A percentile compares a stretch with the other conserved stretches of the same genome.
phyloP scores from a whole-genome alignment of 2,329 filamentous ascomycete genomes.

The Penicillium sp. region DNA sequence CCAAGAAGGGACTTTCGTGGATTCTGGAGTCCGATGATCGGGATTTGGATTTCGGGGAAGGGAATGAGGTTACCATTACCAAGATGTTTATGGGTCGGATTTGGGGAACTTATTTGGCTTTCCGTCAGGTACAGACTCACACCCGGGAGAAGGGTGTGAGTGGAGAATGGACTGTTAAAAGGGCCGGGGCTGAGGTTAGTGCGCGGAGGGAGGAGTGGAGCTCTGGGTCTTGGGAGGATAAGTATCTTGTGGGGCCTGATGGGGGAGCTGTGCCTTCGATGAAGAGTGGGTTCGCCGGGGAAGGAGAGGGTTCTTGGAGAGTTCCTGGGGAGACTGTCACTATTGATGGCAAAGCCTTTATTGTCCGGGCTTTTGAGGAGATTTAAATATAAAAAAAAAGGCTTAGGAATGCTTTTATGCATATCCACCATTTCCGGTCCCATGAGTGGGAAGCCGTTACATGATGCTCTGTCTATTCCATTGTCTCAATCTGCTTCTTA shows the following conservation, averaged over 20 bases:
- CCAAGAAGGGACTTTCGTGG: constrained; percentile 26
- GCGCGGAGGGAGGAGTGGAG: constrained; percentile 31
- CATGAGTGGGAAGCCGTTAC: background rate
- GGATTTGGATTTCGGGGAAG: background rate
- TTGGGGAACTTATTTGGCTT: constrained; percentile 31
- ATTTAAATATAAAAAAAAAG: background rate
- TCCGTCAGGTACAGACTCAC: constrained; percentile 27
- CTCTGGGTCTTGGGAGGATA: constrained; percentile 14
- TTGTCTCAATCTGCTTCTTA: background rate
- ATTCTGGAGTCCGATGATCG: constrained; percentile 27
- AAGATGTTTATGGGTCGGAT: constrained; percentile 33
- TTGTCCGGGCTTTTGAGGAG: constrained; percentile 29
- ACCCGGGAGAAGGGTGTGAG: constrained; percentile 3
- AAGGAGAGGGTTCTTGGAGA: constrained; percentile 15
- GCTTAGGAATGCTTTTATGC: no score
- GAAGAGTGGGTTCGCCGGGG: constrained; percentile 5
- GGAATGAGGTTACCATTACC: constrained; percentile 17
- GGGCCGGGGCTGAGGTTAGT: constrained; percentile 27
- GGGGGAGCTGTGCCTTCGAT: constrained; percentile 22
- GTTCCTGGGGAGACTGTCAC: constrained; percentile 18
- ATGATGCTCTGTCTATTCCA: background rate
- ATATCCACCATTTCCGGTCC: background rate
- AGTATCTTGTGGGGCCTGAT: constrained; percentile 16
- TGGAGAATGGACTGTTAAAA: constrained; percentile 14
- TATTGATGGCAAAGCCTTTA: constrained; percentile 18